Evolutionary conservation across 2,329 filamentous ascomycete genomes (phyloP), one percentile per base, ranked within the genome.

Genomic region (Cladosporium sp.): DNA sequence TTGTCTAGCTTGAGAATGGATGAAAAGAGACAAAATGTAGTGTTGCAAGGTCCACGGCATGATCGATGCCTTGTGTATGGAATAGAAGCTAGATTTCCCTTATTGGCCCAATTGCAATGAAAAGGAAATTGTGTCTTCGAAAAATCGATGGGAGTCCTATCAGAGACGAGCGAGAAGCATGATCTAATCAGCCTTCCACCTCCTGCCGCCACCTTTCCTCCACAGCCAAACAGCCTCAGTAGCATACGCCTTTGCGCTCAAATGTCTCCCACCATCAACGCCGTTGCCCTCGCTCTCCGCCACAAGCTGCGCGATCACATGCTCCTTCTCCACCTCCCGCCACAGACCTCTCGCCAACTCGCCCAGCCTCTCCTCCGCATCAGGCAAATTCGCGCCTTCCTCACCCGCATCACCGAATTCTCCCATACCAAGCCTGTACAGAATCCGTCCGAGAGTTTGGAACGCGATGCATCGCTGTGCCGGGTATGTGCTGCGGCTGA

Each of bases 381-480:
- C 73, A 2, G 70, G 70, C 1, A 61, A 63, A 25, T 66, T 64
- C 19, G 65, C 64, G 8, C 67, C 66, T 7, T 66, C 66, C 47
- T 73, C 74, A 25, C 85, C 82, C 2, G 70, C 60, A 59, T 83
- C 81, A 0, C 84, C 85, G 59, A 86, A 86, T 59, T 86, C 84
- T 1, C 90, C 92, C 51, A 80, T 83, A 0, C 94, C 93, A 0
- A 99, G 78, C 8, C 92, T 81, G 71, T 89, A 97, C 15, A 97
- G 74, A 5, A 97, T 83, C 19, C 94, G 82, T 0, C 94, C 94
- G 0, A 97, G 78, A 0, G 92, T 93, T 74, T 96, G 93, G 74
- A 91, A 97, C 0, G 94, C 91, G 62, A 97, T 83, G 69, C 94
- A 97, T 11, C 93, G 79, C 77, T 99, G 94, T 0, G 89, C 88